Percentiles rank a stretch among this genome's conserved stretches.
Evolutionary conservation across 768 basidiomycete species (phyloP).

Genomic region (Russula sp.): DNA sequence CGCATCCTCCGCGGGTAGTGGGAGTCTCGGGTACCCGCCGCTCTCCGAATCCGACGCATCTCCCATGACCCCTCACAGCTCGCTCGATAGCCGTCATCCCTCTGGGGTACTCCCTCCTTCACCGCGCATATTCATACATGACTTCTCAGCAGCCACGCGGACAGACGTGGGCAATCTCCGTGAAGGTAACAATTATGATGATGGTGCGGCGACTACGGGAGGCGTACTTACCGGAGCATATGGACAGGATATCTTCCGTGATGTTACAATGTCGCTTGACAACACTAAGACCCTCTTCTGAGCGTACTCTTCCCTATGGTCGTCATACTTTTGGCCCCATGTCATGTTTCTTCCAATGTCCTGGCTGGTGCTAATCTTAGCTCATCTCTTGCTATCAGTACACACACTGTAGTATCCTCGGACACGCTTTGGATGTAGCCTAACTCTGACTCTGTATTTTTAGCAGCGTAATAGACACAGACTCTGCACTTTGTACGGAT

Average conservation of each 20-base stretch:
- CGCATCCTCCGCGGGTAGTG: constrained; percentile 15
- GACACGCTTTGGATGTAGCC: constrained; percentile 13
- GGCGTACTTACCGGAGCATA: neutral
- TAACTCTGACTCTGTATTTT: constrained; percentile 14
- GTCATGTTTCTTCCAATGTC: neutral
- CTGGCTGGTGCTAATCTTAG: neutral
- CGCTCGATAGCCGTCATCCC: constrained; percentile 3
- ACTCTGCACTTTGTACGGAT: constrained; percentile 6
- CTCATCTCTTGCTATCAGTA: constrained; percentile 10
- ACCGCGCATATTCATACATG: neutral
- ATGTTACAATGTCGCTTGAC: neutral
- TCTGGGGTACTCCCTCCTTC: neutral
- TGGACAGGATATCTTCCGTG: constrained; percentile 10
- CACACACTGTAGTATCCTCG: constrained; percentile 16
- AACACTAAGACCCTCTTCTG: constrained; percentile 1
- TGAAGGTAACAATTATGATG: neutral
- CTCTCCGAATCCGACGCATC: constrained; percentile 17
- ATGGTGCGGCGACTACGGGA: neutral
- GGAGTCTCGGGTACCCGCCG: neutral
- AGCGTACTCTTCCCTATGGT: neutral
- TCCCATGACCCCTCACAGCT: constrained; percentile 20
- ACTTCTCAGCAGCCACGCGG: neutral
- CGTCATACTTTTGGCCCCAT: neutral
- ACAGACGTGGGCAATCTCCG: neutral
- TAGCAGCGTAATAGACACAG: constrained; percentile 12